A percentile compares a stretch with the other conserved stretches of the same genome.
Conservation (phyloP, 495 filamentous ascomycete species). For the Gamarada debralockiae region DNA sequence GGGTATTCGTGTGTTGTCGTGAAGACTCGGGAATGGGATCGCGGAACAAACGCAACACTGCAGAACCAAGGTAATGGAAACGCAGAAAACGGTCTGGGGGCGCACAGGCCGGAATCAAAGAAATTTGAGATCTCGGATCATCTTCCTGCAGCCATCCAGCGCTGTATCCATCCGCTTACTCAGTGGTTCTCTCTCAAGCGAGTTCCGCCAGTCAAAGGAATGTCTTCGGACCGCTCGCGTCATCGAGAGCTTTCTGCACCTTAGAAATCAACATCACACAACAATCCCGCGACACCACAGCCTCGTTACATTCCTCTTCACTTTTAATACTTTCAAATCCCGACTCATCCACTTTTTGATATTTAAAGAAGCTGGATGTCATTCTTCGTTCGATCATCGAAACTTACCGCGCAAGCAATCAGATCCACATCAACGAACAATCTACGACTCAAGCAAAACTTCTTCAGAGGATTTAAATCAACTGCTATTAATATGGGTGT, state of each 20-base stretch:
- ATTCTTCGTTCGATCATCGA: slow-evolving; percentile 9
- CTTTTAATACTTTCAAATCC: neutral
- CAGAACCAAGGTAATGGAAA: too few species aligned
- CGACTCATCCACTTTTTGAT: neutral
- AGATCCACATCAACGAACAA: neutral
- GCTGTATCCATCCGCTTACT: neutral
- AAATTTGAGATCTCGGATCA: too few species aligned
- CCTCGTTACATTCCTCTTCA: neutral
- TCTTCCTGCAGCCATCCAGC: too few species aligned
- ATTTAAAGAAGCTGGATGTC: slow-evolving; percentile 8
- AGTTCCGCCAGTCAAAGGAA: too few species aligned
- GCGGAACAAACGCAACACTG: too few species aligned
- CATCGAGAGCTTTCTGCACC: neutral
- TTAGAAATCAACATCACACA: slow-evolving; percentile 13
- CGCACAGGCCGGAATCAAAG: too few species aligned
- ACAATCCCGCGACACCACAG: neutral
- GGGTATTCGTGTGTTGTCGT: too few species aligned
- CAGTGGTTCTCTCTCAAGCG: neutral
- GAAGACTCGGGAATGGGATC: too few species aligned
- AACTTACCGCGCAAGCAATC: neutral
- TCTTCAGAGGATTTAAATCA: slow-evolving; percentile 34
- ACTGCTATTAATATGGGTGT: slow-evolving; percentile 54
- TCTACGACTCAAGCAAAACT: neutral
- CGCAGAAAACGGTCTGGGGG: too few species aligned
- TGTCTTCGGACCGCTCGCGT: neutral